phyloP scores from a whole-genome alignment of 2,329 filamentous ascomycete genomes.

The Phyllosticta citribraziliensis region DNA sequence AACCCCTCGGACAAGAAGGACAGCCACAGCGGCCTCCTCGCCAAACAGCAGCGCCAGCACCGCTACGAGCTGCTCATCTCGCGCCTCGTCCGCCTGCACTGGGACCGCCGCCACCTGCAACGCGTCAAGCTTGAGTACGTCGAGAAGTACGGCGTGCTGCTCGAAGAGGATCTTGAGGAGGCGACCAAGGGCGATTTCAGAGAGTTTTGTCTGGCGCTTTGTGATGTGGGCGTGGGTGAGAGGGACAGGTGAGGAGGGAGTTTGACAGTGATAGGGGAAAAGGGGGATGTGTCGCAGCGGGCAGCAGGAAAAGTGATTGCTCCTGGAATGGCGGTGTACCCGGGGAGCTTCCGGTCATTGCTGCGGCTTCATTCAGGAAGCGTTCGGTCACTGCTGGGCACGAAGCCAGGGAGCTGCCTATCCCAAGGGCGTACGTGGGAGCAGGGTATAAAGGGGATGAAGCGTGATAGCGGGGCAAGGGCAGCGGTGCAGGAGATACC shows the following conservation, averaged over 20 bases:
- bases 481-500: too few relatives aligned
- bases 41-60: conserved; percentile 35
- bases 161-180: conserved; percentile 70
- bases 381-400: too few relatives aligned
- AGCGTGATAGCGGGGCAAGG: too few relatives aligned
- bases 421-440: too few relatives aligned
- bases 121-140: conserved; percentile 71
- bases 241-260: background rate
- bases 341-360: too few relatives aligned
- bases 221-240: conserved; percentile 19
- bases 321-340: too few relatives aligned
- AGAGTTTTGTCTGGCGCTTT: conserved; percentile 60
- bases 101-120: conserved; percentile 76
- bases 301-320: too few relatives aligned
- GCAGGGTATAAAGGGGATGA: too few relatives aligned
- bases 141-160: conserved; percentile 61
- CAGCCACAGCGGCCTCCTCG: background rate
- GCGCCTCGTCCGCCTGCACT: conserved; percentile 79
- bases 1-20: conserved; percentile 20
- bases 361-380: too few relatives aligned
- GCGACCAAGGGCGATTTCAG: conserved; percentile 70
- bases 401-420: too few relatives aligned
- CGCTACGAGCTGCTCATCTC: conserved; percentile 82
- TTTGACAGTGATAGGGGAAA: too few relatives aligned
- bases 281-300: too few relatives aligned